Base-by-base conservation (phyloP, 202 grass and related monocot species). In the Saccharum hybrid region DNA sequence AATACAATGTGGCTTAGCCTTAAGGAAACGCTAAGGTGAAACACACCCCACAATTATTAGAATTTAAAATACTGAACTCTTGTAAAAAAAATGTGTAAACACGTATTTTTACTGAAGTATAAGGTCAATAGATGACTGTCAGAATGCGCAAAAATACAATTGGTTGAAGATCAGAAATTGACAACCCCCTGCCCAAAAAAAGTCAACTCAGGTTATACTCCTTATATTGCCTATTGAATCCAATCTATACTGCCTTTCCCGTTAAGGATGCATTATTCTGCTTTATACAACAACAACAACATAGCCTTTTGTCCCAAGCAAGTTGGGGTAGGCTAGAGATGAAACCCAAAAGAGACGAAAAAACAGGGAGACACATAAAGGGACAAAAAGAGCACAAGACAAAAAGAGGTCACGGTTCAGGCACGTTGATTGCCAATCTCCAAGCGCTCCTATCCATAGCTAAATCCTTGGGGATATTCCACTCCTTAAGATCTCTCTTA, bases 231-330 rank as follows among this genome's bases (percentile, higher is more conserved):
- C 10, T 63, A 19, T 43, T 15, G 10, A 18, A 28, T 34, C 38
- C 41, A 72, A 72, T 42, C 22, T 79, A 1, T 78, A 19, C 19
- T 71, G 60, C 40, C 52, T 79, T 85, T 51, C 2, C 22, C n/a
- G n/a, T 41, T 5, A 63, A 85, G 54, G 4, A 10, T 13, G 23
- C 30, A 51, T 63, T 49, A 77, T 68, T 15, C 49, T 70, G 11
- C 66, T 77, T 70, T 70, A 11, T 38, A 52, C 28, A n/a, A n/a
- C n/a, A n/a, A n/a, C n/a, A n/a, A n/a, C n/a, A n/a, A n/a, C n/a
- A n/a, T n/a, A n/a, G n/a, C n/a, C n/a, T n/a, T n/a, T n/a, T n/a
- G n/a, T n/a, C n/a, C n/a, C n/a, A n/a, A n/a, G n/a, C n/a, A n/a
- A n/a, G n/a, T n/a, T n/a, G n/a, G n/a, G n/a, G n/a, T n/a, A n/a